Base-by-base conservation (phyloP, 257 asterid genomes). In the Primulina eburnea region DNA sequence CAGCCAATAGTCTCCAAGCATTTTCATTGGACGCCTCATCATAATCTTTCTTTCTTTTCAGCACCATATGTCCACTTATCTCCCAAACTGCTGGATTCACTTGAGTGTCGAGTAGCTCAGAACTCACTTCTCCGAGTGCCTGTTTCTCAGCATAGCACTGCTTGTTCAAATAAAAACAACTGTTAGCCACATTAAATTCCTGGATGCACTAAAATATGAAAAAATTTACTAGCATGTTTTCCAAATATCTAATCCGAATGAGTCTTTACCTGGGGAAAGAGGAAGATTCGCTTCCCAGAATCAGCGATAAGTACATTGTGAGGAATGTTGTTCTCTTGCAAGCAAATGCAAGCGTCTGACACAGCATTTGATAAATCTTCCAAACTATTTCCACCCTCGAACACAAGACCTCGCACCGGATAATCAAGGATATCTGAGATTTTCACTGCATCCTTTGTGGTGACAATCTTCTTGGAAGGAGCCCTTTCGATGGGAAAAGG, bases 51-150 rank as follows among this genome's bases (percentile, higher is more conserved):
- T 89, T 93, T 53, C 97, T 83, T 73, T 93, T 93, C 76, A 93
- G 73, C 18, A 93, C 97, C 91, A 93, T 93, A 65, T 93, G 99
- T 37, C 99, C 99, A 60, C 99, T 93, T 6, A 93, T 90, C 85
- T 93, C 99, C 99, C 99, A 90, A 10, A 93, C 99, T 0, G 97
- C 99, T 2, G 98, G 98, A 75, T 93, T 93, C 6, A 93, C 98
- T 82, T 93, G 98, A 28, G 98, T 93, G 69, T 93, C 96, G 2
- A 93, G 94, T 60, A 93, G 89, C 90, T 89, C 97, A 0, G 85
- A n/a, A 26, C 85, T 89, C 75, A 90, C 99, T 79, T 93, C 99
- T 40, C 96, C 97, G 5, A 93, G 96, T 20, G 99, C 99, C 60
- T 93, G 99, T 80, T 87, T 93, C 88, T 93, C 99, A 4, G 99